A percentile compares a stretch with the other conserved stretches of the same genome.
Conservation (phyloP, 805 yeast genomes). For the Naumovozyma baii region DNA sequence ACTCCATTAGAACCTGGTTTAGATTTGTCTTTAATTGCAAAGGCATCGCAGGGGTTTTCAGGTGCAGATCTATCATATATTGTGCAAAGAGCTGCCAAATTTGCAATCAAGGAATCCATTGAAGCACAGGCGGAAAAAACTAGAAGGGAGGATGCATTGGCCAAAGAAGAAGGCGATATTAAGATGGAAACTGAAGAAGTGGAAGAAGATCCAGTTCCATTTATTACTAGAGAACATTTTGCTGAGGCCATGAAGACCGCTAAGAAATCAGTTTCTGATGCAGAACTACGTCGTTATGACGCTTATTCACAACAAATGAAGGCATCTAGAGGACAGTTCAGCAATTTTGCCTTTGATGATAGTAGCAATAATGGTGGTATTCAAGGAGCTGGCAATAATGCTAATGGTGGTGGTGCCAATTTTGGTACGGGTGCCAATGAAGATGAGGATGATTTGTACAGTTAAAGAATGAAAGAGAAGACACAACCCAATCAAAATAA, state of each 20-base stretch:
- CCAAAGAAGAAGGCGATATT: slow-evolving; percentile 25
- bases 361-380: slow-evolving; percentile 43
- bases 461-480: slow-evolving; percentile 21
- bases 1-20: slow-evolving; percentile 97
- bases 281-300: slow-evolving; percentile 96
- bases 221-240: slow-evolving; percentile 83
- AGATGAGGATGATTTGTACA: slow-evolving; percentile 62
- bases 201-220: slow-evolving; percentile 85
- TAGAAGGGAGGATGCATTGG: slow-evolving; percentile 41
- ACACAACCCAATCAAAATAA: too few species aligned
- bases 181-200: slow-evolving; percentile 26
- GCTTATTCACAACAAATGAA: slow-evolving; percentile 95
- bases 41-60: slow-evolving; percentile 92
- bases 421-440: slow-evolving; percentile 36
- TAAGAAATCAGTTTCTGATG: slow-evolving; percentile 90
- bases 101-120: slow-evolving; percentile 95
- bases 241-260: slow-evolving; percentile 99
- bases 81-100: slow-evolving; percentile 97
- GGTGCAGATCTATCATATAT: slow-evolving; percentile 98
- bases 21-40: slow-evolving; percentile 79
- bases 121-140: slow-evolving; percentile 57
- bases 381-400: slow-evolving; percentile 20
- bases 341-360: slow-evolving; percentile 78
- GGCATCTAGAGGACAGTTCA: slow-evolving; percentile 90
- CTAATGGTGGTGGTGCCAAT: slow-evolving; percentile 34